These are phyloP conservation scores for Xylaria flabelliformis DNA, from an alignment of 495 filamentous ascomycete genomes.

Conservation along the genomic window DNA sequence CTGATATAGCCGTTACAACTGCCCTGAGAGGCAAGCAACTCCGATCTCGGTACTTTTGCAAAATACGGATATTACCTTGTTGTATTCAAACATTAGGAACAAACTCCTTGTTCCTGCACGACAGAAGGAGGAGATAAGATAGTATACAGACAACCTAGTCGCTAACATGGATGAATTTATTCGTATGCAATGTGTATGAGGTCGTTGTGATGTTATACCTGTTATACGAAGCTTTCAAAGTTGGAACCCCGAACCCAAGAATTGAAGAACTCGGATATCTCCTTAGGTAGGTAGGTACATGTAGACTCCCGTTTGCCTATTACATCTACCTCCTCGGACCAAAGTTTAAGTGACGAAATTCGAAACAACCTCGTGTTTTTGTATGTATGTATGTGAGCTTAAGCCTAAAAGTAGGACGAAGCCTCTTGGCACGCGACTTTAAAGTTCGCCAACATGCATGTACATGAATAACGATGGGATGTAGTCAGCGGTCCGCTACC, in stretches of 20 bases:
- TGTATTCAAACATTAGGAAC: background rate
- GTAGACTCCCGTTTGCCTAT: background rate
- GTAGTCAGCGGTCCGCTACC: constrained; percentile 1
- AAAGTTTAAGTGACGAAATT: background rate
- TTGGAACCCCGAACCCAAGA: background rate
- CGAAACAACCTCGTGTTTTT: constrained; percentile 5
- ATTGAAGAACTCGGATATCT: background rate
- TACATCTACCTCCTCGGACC: background rate
- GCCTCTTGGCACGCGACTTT: constrained; percentile 2
- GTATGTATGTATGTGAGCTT: background rate
- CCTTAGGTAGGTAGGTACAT: too few species aligned
- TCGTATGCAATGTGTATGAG: background rate
- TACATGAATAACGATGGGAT: background rate
- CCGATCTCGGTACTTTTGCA: background rate
- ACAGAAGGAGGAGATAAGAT: background rate
- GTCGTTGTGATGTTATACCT: background rate
- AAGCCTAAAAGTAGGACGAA: background rate
- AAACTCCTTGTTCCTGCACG: background rate
- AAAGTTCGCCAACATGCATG: background rate
- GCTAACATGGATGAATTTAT: background rate
- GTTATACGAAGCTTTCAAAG: background rate
- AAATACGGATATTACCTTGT: background rate
- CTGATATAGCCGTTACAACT: background rate
- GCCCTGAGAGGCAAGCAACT: background rate
- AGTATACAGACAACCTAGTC: background rate